Conservation (phyloP, 148 eudicot species). For the Rhododendron simsii region DNA sequence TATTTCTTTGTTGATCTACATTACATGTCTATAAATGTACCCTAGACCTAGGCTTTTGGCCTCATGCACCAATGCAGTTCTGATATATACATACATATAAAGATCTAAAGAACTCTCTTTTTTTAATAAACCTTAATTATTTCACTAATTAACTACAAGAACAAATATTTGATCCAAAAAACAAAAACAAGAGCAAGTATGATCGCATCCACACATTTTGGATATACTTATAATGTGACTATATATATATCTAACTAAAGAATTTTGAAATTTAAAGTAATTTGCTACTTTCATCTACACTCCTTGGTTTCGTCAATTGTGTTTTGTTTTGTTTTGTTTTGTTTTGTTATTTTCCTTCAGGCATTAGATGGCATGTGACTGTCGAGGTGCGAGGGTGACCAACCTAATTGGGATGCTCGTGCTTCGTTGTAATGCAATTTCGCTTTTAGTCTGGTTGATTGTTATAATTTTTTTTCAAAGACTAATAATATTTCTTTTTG, state of each 20-base stretch:
- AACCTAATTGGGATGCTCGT: too few relatives aligned
- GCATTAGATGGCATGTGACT: neutral
- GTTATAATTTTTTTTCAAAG: too few relatives aligned
- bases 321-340: neutral
- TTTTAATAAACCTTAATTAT: too few relatives aligned
- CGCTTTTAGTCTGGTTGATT: too few relatives aligned
- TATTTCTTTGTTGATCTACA: neutral
- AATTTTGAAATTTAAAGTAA: neutral
- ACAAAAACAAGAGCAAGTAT: neutral
- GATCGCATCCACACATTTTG: neutral
- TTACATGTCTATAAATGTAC: neutral
- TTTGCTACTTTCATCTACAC: neutral
- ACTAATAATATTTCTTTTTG: too few relatives aligned
- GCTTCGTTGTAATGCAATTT: too few relatives aligned
- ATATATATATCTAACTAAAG: neutral
- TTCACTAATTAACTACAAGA: neutral
- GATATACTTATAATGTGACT: neutral
- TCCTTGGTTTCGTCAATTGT: neutral
- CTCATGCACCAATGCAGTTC: neutral
- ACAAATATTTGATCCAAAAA: neutral
- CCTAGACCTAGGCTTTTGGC: neutral
- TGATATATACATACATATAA: neutral
- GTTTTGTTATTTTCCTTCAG: neutral
- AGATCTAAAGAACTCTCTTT: neutral
- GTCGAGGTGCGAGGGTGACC: neutral